Base-by-base conservation (phyloP, 495 filamentous ascomycete genomes). In the Penicillium psychrofluorescens region DNA sequence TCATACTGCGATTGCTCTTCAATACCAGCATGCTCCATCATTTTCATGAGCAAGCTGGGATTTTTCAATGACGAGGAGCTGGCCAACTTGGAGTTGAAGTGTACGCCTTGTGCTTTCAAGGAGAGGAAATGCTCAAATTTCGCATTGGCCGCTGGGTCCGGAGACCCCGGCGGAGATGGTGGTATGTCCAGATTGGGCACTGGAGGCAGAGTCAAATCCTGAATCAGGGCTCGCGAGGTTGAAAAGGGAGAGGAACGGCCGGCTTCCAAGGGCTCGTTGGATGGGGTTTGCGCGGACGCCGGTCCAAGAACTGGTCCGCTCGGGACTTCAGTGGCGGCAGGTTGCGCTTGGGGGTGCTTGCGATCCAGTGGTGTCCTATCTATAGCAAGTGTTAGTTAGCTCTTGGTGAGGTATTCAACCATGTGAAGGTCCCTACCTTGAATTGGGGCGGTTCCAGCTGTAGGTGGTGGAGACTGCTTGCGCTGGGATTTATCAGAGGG, bases 1-100 rank as follows among this genome's bases (percentile, higher is more conserved):
- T 74, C 68, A 54, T 96, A 95, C 67, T 94, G 86, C 4, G 77
- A 73, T 31, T 66, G 58, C 36, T 77, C 71, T 45, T 76, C 71
- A 35, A 96, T 72, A 4, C 85, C 89, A 6, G 84, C 84, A 67
- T 92, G 95, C 7, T 72, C 74, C 67, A 90, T 80, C 57, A 97
- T 73, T 50, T 91, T 91, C 33, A 80, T 76, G 46, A 86, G 67
- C 12, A 95, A 66, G 29, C 78, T 84, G 15, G 92, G 92, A 56
- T 97, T 95, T 40, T 79, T 81, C 33, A 95, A 66, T 0, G 85
- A 81, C 1, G 79, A 67, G 2, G 84, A 86, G 34, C 68, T 70
- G 14, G 83, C 79, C 1, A 96, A 71, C 40, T 87, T 85, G 46
- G 82, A 72, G 61, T 98, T 96, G 72, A 98, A 96, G 66, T 98